Conservation (phyloP, 768 basidiomycete species). For the Podaxis sp. region DNA sequence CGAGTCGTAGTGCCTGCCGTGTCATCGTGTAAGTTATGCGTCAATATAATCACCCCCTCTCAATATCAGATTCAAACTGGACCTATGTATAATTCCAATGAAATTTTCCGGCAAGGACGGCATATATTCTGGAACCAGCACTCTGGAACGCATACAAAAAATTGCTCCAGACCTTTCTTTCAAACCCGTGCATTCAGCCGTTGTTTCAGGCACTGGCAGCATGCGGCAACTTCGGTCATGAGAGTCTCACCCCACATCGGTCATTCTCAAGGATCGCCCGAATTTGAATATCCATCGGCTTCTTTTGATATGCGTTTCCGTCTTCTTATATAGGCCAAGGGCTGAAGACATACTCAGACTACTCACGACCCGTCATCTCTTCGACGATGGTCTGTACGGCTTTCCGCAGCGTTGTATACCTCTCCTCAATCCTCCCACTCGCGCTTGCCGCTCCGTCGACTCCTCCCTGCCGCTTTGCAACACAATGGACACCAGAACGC, state of each 20-base stretch:
- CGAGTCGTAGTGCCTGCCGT: neutral
- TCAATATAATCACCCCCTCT: neutral
- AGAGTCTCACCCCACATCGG: neutral
- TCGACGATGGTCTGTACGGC: neutral
- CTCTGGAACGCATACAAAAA: too few relatives aligned
- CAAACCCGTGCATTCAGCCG: too few relatives aligned
- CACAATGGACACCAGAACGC: slow-evolving; percentile 5
- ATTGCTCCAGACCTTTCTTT: too few relatives aligned
- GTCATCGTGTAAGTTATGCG: neutral
- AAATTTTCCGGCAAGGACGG: too few relatives aligned
- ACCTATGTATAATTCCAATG: too few relatives aligned
- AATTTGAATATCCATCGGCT: neutral
- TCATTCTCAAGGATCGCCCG: neutral
- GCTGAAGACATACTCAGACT: neutral
- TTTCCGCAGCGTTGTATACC: neutral
- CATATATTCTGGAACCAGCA: too few relatives aligned
- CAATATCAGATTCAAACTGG: neutral
- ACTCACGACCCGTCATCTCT: neutral
- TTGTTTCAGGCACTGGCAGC: too few relatives aligned
- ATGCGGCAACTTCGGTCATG: too few relatives aligned
- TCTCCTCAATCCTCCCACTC: neutral
- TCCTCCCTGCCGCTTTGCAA: slow-evolving; percentile 4
- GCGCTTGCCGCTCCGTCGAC: neutral
- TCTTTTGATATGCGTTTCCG: neutral
- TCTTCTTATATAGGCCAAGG: neutral